Percentiles rank a stretch among this genome's conserved stretches.
phyloP scores from a whole-genome alignment of 805 yeast species.

The Suhomyces sp. region DNA sequence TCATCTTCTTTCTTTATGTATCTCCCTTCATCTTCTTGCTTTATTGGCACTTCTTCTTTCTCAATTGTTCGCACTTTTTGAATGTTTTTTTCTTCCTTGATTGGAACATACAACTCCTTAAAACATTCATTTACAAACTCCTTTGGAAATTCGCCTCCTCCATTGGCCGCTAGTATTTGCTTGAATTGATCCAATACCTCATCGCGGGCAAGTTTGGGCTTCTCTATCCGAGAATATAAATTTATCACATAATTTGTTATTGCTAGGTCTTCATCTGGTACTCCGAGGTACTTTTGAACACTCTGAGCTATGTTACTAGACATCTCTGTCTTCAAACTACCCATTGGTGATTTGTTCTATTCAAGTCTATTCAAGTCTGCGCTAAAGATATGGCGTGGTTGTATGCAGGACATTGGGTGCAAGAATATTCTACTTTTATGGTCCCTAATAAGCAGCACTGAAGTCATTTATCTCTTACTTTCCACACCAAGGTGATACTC shows the following conservation, averaged over 20 bases:
- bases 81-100: neutral
- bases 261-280: constrained; percentile 21
- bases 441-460: too few species aligned
- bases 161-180: constrained; percentile 28
- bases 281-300: constrained; percentile 15
- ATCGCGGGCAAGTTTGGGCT: neutral
- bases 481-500: too few species aligned
- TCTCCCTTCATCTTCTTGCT: constrained; percentile 1
- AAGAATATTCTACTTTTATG: too few species aligned
- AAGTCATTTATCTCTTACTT: too few species aligned
- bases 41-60: neutral
- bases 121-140: constrained; percentile 26
- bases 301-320: neutral
- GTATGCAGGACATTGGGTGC: neutral
- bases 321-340: neutral
- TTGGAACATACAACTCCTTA: constrained; percentile 6
- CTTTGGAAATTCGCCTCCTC: constrained; percentile 40
- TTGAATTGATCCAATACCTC: constrained; percentile 8
- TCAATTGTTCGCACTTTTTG: neutral
- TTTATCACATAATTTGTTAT: constrained; percentile 27
- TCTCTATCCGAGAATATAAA: constrained; percentile 18
- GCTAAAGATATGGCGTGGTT: neutral
- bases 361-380: neutral
- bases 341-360: neutral
- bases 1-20: neutral